Conservation (phyloP, 2,329 filamentous ascomycete genomes). For the Cladorrhinum sp. region DNA sequence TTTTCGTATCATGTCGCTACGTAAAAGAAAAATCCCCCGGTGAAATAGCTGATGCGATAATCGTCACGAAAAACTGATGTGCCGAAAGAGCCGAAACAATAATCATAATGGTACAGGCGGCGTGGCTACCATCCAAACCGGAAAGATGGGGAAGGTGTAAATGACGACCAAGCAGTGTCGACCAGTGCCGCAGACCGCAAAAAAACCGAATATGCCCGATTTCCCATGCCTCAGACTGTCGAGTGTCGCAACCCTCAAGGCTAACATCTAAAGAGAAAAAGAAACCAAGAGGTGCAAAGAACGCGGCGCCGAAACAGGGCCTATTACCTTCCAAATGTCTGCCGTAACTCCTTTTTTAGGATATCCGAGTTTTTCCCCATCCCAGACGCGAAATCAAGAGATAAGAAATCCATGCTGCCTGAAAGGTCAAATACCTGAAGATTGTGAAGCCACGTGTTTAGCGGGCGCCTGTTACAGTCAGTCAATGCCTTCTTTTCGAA, state of each 20-base stretch:
- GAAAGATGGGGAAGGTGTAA: conserved; percentile 21
- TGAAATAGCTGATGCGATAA: conserved; percentile 21
- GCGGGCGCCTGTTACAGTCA: conserved; percentile 23
- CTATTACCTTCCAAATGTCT: conserved; percentile 28
- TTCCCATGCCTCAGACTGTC: conserved; percentile 24
- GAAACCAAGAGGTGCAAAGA: conserved; percentile 20
- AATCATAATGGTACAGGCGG: conserved; percentile 31
- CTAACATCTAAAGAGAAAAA: conserved; percentile 24
- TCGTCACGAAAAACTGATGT: conserved; percentile 24
- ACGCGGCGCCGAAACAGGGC: conserved; percentile 27
- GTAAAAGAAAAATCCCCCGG: conserved; percentile 23
- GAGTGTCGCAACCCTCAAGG: conserved; percentile 29
- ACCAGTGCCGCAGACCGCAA: conserved; percentile 27
- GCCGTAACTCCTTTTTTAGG: conserved; percentile 32
- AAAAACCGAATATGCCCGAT: conserved; percentile 14
- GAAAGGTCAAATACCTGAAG: conserved; percentile 18
- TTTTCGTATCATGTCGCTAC: conserved; percentile 25
- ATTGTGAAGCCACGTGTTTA: conserved; percentile 15
- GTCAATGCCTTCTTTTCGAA: background rate
- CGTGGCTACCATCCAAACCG: conserved; percentile 27
- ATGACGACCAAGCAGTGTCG: conserved; percentile 28
- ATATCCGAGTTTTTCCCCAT: conserved; percentile 31
- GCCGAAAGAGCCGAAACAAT: conserved; percentile 24
- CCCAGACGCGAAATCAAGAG: conserved; percentile 25
- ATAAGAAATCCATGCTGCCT: conserved; percentile 24